Percentiles rank a stretch among this genome's conserved stretches.
Evolutionary conservation across 495 filamentous ascomycete species (phyloP).

Genomic region (Aspergillus kassunensis): DNA sequence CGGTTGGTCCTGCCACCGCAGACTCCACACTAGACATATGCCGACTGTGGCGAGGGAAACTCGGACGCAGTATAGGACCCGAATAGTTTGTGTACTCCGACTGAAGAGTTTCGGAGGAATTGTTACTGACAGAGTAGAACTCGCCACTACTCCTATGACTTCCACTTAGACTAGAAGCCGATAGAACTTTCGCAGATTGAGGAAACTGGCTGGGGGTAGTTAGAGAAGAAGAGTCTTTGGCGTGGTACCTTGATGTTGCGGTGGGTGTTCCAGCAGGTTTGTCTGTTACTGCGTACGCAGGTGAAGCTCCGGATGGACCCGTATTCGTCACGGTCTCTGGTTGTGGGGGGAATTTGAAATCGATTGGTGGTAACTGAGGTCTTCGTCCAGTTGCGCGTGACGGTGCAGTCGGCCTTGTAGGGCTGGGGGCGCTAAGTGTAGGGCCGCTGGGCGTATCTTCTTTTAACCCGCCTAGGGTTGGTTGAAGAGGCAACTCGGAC

Average conservation of each 20-base stretch:
- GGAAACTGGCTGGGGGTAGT: constrained; percentile 48
- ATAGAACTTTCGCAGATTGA: constrained; percentile 66
- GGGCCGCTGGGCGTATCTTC: constrained; percentile 30
- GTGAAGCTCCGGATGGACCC: constrained; percentile 35
- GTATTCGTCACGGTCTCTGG: constrained; percentile 28
- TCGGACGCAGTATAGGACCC: constrained; percentile 39
- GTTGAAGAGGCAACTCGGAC: constrained; percentile 27
- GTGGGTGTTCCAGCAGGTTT: constrained; percentile 13
- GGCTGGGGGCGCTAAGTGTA: constrained; percentile 26
- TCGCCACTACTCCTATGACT: constrained; percentile 84
- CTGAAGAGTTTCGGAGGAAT: constrained; percentile 86
- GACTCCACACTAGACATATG: constrained; percentile 56
- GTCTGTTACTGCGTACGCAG: constrained; percentile 25
- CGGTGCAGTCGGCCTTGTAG: constrained; percentile 23
- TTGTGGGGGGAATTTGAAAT: constrained; percentile 66
- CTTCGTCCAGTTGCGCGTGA: constrained; percentile 30
- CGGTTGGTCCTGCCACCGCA: constrained; percentile 40
- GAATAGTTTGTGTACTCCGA: constrained; percentile 82
- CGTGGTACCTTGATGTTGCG: constrained; percentile 11
- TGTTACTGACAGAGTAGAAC: constrained; percentile 89
- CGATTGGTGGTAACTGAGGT: constrained; percentile 46
- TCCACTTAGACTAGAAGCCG: constrained; percentile 61
- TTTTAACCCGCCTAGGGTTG: constrained; percentile 19
- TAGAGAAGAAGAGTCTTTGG: constrained; percentile 18
- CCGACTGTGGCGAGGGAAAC: constrained; percentile 54